phyloP scores from a whole-genome alignment of 495 filamentous ascomycete genomes.

The Trichoderma reesei region DNA sequence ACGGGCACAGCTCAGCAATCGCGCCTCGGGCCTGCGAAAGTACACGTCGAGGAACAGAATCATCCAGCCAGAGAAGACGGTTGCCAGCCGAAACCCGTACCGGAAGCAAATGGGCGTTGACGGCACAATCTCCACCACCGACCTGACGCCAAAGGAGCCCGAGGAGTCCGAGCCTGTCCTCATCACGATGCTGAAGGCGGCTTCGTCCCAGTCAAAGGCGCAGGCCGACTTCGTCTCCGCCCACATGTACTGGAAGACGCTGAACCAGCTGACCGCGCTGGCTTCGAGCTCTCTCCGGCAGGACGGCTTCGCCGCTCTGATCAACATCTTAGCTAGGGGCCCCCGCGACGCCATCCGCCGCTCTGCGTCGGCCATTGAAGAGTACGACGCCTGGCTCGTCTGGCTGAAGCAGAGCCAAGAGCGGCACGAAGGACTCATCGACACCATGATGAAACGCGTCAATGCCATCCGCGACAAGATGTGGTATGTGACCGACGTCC shows the following conservation, averaged over 20 bases:
- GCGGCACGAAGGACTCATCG: slow-evolving; percentile 53
- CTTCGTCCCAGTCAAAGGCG: slow-evolving; percentile 53
- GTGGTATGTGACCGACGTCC: slow-evolving; percentile 98
- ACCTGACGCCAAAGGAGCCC: slow-evolving; percentile 16
- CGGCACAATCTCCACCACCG: slow-evolving; percentile 20
- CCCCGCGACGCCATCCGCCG: slow-evolving; percentile 58
- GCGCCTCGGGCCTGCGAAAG: slow-evolving; percentile 43
- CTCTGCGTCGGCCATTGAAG: slow-evolving; percentile 55
- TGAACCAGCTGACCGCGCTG: slow-evolving; percentile 53
- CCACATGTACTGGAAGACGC: slow-evolving; percentile 58
- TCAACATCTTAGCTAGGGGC: slow-evolving; percentile 60
- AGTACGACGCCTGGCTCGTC: slow-evolving; percentile 66
- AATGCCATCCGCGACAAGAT: slow-evolving; percentile 81
- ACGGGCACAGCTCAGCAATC: slow-evolving; percentile 52
- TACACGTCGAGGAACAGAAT: slow-evolving; percentile 41
- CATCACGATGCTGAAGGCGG: slow-evolving; percentile 59
- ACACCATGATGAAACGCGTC: slow-evolving; percentile 56
- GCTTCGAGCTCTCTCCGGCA: slow-evolving; percentile 51
- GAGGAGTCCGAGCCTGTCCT: slow-evolving; percentile 35
- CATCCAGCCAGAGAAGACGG: slow-evolving; percentile 34
- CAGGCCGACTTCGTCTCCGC: slow-evolving; percentile 62
- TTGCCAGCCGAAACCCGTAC: slow-evolving; percentile 47
- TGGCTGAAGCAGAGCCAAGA: slow-evolving; percentile 68
- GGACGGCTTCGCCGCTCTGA: slow-evolving; percentile 56
- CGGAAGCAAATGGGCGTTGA: slow-evolving; percentile 26